phyloP scores from a whole-genome alignment of 495 filamentous ascomycete genomes.

The Immersiella caudata region DNA sequence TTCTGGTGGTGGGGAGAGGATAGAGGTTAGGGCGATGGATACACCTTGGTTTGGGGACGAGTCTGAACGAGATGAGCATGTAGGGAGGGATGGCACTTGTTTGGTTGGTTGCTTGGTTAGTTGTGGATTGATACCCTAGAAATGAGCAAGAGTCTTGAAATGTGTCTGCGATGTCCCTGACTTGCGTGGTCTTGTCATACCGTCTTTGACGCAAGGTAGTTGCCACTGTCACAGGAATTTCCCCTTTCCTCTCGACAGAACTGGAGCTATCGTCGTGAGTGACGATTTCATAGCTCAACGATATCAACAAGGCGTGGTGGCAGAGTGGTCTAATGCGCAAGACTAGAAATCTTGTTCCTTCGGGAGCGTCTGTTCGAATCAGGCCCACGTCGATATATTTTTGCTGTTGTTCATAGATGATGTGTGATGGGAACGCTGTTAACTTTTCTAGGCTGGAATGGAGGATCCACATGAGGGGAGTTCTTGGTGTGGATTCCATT shows the following conservation, averaged over 20 bases:
- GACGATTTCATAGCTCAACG: not conserved
- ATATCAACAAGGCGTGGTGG: not conserved
- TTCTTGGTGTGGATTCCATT: not conserved
- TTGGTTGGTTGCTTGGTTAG: not conserved
- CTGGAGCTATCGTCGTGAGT: not conserved
- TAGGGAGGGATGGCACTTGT: constrained; percentile 1
- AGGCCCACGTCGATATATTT: not conserved
- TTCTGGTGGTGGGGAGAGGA: not conserved
- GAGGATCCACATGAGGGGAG: not conserved
- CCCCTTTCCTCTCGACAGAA: no score
- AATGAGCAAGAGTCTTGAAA: not conserved
- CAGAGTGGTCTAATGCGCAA: constrained; percentile 1
- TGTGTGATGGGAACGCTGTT: not conserved
- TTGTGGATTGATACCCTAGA: constrained; percentile 9
- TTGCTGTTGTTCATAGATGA: not conserved
- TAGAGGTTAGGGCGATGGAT: not conserved
- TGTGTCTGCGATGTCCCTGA: not conserved
- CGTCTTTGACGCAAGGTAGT: no score
- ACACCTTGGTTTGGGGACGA: not conserved
- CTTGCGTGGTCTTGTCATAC: not conserved
- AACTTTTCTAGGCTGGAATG: not conserved
- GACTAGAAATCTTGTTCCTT: constrained; percentile 1
- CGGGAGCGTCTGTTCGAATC: constrained; percentile 1
- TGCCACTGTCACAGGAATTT: no score
- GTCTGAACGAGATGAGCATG: not conserved